Evolutionary conservation across 441 rosid species (phyloP).

Genomic region (Erodium texanum): DNA sequence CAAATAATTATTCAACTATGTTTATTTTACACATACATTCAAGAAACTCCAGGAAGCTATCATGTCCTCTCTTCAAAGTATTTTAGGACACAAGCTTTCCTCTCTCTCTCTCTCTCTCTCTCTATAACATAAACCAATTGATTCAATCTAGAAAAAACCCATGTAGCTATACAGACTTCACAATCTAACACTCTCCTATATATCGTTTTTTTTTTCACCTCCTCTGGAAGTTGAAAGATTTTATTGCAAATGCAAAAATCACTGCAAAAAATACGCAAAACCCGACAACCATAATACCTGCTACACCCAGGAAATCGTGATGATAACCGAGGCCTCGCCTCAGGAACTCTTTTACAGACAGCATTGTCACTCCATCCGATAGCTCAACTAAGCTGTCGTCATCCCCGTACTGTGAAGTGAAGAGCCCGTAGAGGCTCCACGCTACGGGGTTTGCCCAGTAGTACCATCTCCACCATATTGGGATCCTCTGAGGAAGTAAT

Average conservation of each 20-base stretch:
- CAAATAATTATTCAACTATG: too few species aligned
- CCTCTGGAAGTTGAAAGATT: conserved; percentile 87
- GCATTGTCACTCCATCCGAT: conserved; percentile 40
- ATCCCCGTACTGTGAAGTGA: conserved; percentile 75
- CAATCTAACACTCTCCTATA: too few species aligned
- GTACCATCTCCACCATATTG: conserved; percentile 99
- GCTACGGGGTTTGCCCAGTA: conserved; percentile 98
- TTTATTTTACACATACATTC: background rate
- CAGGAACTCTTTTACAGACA: conserved; percentile 48
- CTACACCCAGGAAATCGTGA: conserved; percentile 68
- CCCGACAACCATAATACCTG: conserved; percentile 65
- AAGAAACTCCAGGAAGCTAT: background rate
- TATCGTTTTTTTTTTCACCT: conserved; percentile 32
- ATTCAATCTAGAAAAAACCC: too few species aligned
- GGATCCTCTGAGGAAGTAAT: conserved; percentile 62
- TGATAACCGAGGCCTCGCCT: conserved; percentile 52
- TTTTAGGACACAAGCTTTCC: too few species aligned
- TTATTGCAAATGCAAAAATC: conserved; percentile 76
- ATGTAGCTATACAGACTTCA: too few species aligned
- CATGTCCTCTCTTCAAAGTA: background rate
- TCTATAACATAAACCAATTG: too few species aligned
- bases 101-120: too few species aligned
- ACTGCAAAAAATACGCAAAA: conserved; percentile 61
- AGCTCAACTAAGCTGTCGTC: conserved; percentile 41
- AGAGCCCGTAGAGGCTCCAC: conserved; percentile 82